A percentile compares a stretch with the other conserved stretches of the same genome.
Evolutionary conservation across 129 eudicot species (phyloP).

Genomic region (Dittrichia graveolens): DNA sequence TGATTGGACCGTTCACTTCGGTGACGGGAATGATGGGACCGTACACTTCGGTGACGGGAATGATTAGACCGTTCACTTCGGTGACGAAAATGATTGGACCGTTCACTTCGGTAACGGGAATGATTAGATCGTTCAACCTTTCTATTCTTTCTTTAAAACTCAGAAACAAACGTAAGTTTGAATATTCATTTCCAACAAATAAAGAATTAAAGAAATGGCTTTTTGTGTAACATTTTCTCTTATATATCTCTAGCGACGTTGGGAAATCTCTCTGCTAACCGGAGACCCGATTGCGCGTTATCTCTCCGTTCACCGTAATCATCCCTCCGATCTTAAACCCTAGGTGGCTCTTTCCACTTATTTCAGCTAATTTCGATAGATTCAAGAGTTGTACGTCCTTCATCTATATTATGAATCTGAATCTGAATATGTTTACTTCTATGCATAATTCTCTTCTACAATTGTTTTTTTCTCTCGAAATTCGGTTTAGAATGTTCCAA

Average conservation of each 20-base stretch:
- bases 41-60: no score
- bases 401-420: slow-evolving; percentile 13
- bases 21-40: no score
- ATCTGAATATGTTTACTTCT: slow-evolving; percentile 1
- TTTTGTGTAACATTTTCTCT: neutral
- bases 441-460: slow-evolving; percentile 13
- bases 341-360: neutral
- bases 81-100: no score
- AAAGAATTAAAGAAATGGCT: no score
- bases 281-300: slow-evolving; percentile 25
- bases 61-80: no score
- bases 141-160: no score
- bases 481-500: slow-evolving; percentile 9
- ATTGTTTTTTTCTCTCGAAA: neutral
- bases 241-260: neutral
- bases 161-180: no score
- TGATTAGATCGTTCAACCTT: no score
- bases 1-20: no score
- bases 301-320: slow-evolving; percentile 14
- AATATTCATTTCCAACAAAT: no score
- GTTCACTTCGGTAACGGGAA: no score
- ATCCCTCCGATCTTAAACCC: slow-evolving; percentile 28
- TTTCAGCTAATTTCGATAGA: slow-evolving; percentile 3
- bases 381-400: slow-evolving; percentile 26
- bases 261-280: neutral